Evolutionary conservation across 352 stramenopile genomes (phyloP).

Genomic region (Aphanomyces cochlioides): DNA sequence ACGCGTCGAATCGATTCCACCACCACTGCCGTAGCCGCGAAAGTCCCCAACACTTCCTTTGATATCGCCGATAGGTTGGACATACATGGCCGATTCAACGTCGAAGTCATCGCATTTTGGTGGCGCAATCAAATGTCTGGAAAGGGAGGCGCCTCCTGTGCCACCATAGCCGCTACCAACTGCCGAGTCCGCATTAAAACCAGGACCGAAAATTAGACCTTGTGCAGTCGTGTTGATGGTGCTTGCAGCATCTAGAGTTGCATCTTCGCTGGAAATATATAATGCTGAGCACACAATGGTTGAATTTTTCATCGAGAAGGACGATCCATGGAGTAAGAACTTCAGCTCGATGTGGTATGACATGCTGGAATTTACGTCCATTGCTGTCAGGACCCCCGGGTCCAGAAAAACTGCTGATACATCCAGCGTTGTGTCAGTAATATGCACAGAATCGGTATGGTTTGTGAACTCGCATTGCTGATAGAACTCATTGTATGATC

Average conservation of each 20-base stretch:
- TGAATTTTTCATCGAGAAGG: constrained; percentile 50
- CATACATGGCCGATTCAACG: constrained; percentile 48
- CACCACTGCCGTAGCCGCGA: constrained; percentile 77
- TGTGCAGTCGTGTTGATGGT: constrained; percentile 52
- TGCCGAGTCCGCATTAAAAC: constrained; percentile 67
- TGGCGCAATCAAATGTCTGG: constrained; percentile 22
- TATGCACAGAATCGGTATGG: constrained; percentile 38
- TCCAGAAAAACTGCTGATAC: constrained; percentile 30
- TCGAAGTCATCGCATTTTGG: constrained; percentile 51
- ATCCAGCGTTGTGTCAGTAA: constrained; percentile 48
- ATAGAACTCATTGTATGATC: constrained; percentile 82
- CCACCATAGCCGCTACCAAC: constrained; percentile 72
- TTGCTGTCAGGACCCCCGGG: constrained; percentile 21
- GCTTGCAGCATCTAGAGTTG: constrained; percentile 47
- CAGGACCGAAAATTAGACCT: constrained; percentile 76
- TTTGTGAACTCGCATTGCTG: constrained; percentile 54
- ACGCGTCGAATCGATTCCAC: constrained; percentile 52
- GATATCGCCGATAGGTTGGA: constrained; percentile 60
- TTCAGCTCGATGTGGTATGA: constrained; percentile 45
- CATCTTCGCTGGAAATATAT: constrained; percentile 43
- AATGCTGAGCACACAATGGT: constrained; percentile 56
- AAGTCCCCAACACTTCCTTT: constrained; percentile 55
- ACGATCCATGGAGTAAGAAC: constrained; percentile 42
- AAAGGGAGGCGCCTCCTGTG: constrained; percentile 65
- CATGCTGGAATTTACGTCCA: constrained; percentile 32